Percentiles rank a stretch among this genome's conserved stretches.
These are phyloP conservation scores for Sarocladium strictum DNA, from an alignment of 2,329 filamentous ascomycete species.

Conservation along the genomic window DNA sequence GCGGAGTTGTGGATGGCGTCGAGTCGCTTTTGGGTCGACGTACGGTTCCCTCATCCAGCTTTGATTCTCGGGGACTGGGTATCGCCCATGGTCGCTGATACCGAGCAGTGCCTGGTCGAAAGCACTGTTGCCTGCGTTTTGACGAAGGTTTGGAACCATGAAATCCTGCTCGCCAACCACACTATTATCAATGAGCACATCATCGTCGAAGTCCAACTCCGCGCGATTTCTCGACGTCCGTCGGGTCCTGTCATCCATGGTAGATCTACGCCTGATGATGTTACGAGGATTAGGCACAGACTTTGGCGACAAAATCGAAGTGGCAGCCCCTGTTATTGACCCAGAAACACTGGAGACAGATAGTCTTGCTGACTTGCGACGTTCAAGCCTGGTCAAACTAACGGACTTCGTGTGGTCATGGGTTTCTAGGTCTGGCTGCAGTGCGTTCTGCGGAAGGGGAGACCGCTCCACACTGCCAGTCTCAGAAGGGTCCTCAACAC, in stretches of 20 bases:
- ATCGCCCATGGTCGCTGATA: neutral
- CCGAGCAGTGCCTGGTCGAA: conserved; percentile 21
- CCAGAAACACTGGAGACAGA: conserved; percentile 5
- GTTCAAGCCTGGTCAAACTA: conserved; percentile 12
- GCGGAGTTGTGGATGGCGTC: neutral
- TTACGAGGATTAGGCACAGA: conserved; percentile 9
- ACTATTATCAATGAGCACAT: neutral
- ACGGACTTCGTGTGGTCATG: neutral
- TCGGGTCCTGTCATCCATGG: neutral
- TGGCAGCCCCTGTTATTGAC: conserved; percentile 15
- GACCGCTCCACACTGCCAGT: conserved; percentile 20
- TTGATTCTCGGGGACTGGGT: neutral
- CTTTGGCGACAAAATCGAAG: conserved; percentile 14
- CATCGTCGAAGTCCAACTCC: conserved; percentile 2
- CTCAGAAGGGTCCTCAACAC: conserved; percentile 33
- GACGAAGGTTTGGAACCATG: conserved; percentile 12
- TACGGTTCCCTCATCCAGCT: conserved; percentile 4
- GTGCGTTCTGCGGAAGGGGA: conserved; percentile 8
- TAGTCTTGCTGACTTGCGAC: neutral
- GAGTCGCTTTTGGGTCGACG: neutral
- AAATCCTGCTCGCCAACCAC: neutral
- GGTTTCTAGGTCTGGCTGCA: conserved; percentile 12
- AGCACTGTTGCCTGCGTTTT: conserved; percentile 19
- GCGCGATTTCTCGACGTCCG: neutral
- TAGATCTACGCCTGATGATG: neutral